Evolutionary conservation across 371 early-diverging fungal genomes (phyloP), one percentile per base, ranked within the genome.

Genomic region (Sporodiniella umbellata): DNA sequence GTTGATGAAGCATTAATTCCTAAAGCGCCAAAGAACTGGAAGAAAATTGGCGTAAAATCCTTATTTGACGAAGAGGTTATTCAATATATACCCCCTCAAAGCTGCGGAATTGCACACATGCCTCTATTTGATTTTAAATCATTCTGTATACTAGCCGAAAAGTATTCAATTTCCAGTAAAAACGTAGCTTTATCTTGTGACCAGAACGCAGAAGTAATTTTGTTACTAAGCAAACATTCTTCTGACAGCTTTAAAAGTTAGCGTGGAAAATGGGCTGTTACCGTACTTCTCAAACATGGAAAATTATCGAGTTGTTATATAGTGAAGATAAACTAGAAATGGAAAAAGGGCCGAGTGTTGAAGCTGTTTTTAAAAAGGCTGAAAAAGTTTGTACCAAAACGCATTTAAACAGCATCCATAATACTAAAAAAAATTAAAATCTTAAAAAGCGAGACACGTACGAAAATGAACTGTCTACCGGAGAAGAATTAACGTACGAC

Each of bases 231-330:
- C n/a, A n/a, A n/a, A n/a, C n/a, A n/a, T n/a, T n/a, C n/a, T n/a
- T n/a, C n/a, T n/a, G n/a, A n/a, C n/a, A n/a, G n/a, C n/a, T n/a
- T n/a, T n/a, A n/a, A 33, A 46, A 83, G 82, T 48, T 77, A 24
- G 90, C 89, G 3, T 78, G 74, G 70, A 79, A 82, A 47, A 68
- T 83, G 51, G 81, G 80, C 21, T 66, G 77, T 19, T 84, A 75
- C 45, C 79, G 87, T 17, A 83, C 87, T 4, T 80, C 89, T 8
- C 90, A 90, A 57, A 87, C 90, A 8, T 93, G 93, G 93, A 81
- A 75, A 33, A 78, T 90, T 14, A 47, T 91, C n/a, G 79, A 81
- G 31, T 60, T 88, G 28, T 64, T 90, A 28, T 88, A 75, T 59
- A 78, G 65, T 15, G 68, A 49, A 3, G 28, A 59, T 11, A 63